Percentiles rank a stretch among this genome's conserved stretches.
These are phyloP conservation scores for Viola pubescens DNA, from an alignment of 441 rosid genomes.

Conservation along the genomic window DNA sequence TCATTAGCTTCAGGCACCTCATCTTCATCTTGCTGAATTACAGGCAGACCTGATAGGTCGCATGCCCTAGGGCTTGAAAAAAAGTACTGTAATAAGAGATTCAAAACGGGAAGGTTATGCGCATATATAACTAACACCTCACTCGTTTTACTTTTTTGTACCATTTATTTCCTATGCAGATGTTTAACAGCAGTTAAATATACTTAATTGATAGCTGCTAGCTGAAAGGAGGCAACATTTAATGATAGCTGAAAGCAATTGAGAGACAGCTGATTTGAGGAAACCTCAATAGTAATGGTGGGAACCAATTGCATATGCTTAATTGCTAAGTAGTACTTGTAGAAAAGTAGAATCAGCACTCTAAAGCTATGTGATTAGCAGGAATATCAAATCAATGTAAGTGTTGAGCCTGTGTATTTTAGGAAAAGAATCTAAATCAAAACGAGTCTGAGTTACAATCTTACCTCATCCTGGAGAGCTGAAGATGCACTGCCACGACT, in stretches of 20 bases:
- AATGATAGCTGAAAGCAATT: background rate
- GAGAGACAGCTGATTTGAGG: background rate
- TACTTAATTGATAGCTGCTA: too few relatives aligned
- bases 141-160: background rate
- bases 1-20: slow-evolving; percentile 28
- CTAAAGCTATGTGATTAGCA: background rate
- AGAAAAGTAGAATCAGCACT: background rate
- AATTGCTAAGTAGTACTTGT: background rate
- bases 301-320: background rate
- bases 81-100: slow-evolving; percentile 40
- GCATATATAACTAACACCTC: background rate
- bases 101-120: background rate
- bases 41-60: slow-evolving; percentile 50
- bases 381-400: background rate
- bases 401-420: background rate
- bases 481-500: slow-evolving; percentile 41
- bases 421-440: background rate
- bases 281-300: background rate
- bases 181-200: too few relatives aligned
- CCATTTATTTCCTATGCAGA: too few relatives aligned
- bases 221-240: too few relatives aligned
- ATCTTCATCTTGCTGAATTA: slow-evolving; percentile 33
- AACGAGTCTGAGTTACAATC: background rate
- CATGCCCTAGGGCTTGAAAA: slow-evolving; percentile 45
- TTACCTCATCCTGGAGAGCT: slow-evolving; percentile 48